A percentile compares a stretch with the other conserved stretches of the same genome.
These are phyloP conservation scores for Thyridium curvatum DNA, from an alignment of 2,329 filamentous ascomycete genomes.

Conservation along the genomic window DNA sequence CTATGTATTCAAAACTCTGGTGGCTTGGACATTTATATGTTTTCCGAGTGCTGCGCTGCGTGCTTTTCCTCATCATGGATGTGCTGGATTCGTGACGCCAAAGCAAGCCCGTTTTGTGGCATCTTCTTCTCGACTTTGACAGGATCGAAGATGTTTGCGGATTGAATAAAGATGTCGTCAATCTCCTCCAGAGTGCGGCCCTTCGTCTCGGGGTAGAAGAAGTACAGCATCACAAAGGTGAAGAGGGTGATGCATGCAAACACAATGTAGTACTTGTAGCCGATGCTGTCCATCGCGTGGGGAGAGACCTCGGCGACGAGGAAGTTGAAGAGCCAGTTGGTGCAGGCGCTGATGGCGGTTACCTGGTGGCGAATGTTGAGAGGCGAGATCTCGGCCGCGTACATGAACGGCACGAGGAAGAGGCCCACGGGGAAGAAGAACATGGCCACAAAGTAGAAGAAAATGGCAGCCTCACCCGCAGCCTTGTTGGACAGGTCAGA, in stretches of 20 bases:
- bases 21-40: no score
- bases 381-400: neutral
- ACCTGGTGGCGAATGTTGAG: slow-evolving; percentile 1
- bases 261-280: slow-evolving; percentile 48
- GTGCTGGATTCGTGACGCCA: no score
- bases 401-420: neutral
- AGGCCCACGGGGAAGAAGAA: neutral
- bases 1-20: no score
- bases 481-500: neutral
- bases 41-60: no score
- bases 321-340: slow-evolving; percentile 22
- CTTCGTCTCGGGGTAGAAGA: slow-evolving; percentile 49
- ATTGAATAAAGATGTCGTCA: slow-evolving; percentile 43
- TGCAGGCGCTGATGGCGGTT: neutral
- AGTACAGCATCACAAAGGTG: slow-evolving; percentile 38
- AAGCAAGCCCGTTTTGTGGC: no score
- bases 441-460: slow-evolving; percentile 1
- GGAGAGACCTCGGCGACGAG: slow-evolving; percentile 49
- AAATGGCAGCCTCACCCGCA: neutral
- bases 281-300: slow-evolving; percentile 43
- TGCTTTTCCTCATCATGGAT: no score
- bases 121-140: slow-evolving; percentile 16
- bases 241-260: slow-evolving; percentile 45
- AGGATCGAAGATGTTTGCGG: no score
- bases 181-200: slow-evolving; percentile 45